Conservation (phyloP, 192 early-diverging fungal species). For the Coemansia erecta region DNA sequence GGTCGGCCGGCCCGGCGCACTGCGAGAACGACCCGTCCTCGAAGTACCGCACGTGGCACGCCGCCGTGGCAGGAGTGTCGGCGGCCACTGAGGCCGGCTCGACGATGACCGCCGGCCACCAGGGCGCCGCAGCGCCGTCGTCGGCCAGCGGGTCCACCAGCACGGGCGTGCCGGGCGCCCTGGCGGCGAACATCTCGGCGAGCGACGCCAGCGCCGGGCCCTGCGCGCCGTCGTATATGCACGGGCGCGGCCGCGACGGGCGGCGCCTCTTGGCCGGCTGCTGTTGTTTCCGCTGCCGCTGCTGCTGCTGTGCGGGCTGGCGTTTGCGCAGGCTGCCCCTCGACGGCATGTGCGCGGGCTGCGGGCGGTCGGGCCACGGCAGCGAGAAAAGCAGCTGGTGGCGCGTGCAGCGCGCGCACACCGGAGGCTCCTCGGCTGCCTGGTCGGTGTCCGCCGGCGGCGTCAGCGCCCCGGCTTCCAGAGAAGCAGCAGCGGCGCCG, state of each 20-base stretch:
- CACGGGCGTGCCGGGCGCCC: constrained; percentile 32
- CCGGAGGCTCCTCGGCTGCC: not conserved
- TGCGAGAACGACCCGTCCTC: constrained; percentile 41
- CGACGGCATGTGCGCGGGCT: constrained; percentile 1
- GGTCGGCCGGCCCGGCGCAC: constrained; percentile 29
- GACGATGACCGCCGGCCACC: constrained; percentile 51
- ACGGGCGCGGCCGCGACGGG: not conserved
- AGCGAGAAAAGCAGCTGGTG: constrained; percentile 33
- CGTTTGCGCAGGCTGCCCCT: not conserved
- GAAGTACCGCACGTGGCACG: constrained; percentile 42
- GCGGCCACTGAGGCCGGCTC: not conserved
- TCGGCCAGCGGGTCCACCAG: constrained; percentile 41
- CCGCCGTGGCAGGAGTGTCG: not conserved
- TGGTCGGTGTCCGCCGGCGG: not conserved
- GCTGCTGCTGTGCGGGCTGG: not conserved
- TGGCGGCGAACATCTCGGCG: constrained; percentile 30
- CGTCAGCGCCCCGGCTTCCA: too few relatives aligned
- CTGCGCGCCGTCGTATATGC: constrained; percentile 39
- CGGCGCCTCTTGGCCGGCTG: too few relatives aligned
- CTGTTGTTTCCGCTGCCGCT: not conserved
- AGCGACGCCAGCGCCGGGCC: constrained; percentile 14
- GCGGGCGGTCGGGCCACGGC: constrained; percentile 40
- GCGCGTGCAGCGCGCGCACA: constrained; percentile 34
- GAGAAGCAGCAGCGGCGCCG: too few relatives aligned
- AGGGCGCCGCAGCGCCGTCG: constrained; percentile 1